Evolutionary conservation across 2,329 filamentous ascomycete genomes (phyloP).

Genomic region (Huntiella bhutanensis): DNA sequence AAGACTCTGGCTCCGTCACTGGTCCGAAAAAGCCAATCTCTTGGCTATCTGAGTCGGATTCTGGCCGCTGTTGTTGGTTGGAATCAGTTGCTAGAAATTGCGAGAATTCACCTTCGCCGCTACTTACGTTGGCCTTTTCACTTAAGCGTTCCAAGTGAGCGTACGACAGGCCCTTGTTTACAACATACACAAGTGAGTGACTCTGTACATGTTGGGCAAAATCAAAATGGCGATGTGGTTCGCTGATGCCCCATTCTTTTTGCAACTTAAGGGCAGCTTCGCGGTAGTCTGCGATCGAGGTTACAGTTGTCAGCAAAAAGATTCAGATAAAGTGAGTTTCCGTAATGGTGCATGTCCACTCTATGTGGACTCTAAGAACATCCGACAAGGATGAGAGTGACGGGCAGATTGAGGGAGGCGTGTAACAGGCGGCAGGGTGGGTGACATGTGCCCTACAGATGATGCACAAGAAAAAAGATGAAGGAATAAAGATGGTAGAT

Average conservation of each 20-base stretch:
- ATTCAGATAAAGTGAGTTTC: neutral
- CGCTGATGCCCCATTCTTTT: conserved; percentile 46
- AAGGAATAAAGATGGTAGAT: conserved; percentile 19
- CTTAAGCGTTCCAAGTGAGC: conserved; percentile 38
- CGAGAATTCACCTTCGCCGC: neutral
- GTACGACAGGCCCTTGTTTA: conserved; percentile 46
- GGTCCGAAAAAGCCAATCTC: conserved; percentile 35
- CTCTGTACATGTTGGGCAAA: conserved; percentile 47
- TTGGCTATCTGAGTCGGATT: neutral
- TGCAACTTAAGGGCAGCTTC: conserved; percentile 49
- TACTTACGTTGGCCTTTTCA: no score
- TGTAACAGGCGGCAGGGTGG: neutral
- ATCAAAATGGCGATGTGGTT: conserved; percentile 42
- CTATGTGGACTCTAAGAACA: no score
- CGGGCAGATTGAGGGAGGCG: neutral
- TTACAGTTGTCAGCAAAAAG: neutral
- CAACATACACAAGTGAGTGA: conserved; percentile 41
- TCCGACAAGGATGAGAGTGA: neutral
- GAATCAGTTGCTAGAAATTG: neutral
- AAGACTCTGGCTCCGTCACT: conserved; percentile 1
- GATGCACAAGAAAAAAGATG: no score
- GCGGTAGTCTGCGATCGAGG: conserved; percentile 36
- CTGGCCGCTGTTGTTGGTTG: neutral
- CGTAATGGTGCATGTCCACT: no score
- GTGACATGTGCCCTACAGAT: neutral